Conservation (phyloP, 2,329 filamentous ascomycete species). For the Colletotrichum liriopes region DNA sequence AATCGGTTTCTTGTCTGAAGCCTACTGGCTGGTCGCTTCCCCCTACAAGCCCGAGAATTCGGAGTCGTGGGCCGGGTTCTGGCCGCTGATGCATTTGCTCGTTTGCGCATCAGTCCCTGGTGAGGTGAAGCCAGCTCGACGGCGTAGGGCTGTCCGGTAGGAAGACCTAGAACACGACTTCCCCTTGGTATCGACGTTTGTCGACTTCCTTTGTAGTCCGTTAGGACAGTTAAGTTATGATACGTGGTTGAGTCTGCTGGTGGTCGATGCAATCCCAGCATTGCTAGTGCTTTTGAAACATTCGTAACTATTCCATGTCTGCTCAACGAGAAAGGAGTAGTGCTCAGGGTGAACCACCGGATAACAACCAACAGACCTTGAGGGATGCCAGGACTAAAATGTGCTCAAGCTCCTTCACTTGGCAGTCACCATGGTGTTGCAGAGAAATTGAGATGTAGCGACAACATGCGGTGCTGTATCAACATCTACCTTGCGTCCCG, state of each 20-base stretch:
- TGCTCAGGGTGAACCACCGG: no score
- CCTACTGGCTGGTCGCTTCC: background rate
- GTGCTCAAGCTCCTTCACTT: background rate
- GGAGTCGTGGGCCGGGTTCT: constrained; percentile 1
- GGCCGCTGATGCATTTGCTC: background rate
- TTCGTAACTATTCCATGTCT: background rate
- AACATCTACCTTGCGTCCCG: background rate
- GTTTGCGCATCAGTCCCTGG: background rate
- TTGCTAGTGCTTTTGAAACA: background rate
- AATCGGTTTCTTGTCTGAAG: background rate
- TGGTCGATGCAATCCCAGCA: background rate
- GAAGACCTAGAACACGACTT: background rate
- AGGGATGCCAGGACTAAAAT: no score
- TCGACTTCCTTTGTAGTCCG: no score
- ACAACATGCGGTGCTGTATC: background rate
- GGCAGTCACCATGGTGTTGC: background rate
- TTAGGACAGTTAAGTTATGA: background rate
- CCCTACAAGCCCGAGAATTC: constrained; percentile 27
- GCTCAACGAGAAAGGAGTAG: background rate
- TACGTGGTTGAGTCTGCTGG: background rate
- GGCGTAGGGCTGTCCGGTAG: constrained; percentile 13
- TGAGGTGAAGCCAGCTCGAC: constrained; percentile 14
- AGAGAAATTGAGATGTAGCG: background rate
- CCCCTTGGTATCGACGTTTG: background rate
- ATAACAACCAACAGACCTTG: no score